These are phyloP conservation scores for Eutrema salsugineum DNA, from an alignment of 441 rosid genomes.

Conservation along the genomic window DNA sequence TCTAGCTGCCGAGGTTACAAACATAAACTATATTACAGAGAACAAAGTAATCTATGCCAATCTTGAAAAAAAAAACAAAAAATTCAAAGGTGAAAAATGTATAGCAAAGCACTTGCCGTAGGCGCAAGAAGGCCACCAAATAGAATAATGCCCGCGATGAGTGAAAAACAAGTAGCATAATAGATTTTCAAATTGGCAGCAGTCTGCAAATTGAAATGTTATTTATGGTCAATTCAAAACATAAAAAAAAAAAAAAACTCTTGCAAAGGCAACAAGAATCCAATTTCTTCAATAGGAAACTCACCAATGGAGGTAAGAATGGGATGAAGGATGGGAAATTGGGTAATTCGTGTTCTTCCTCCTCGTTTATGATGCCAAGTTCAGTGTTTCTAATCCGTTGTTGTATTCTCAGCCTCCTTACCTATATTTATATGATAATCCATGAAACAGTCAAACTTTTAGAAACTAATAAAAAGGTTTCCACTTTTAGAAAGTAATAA, in stretches of 20 bases:
- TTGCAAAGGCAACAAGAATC: background rate
- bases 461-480: slow-evolving; percentile 1
- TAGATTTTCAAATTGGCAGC: slow-evolving; percentile 79
- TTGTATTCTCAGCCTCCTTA: slow-evolving; percentile 90
- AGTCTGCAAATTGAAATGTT: slow-evolving; percentile 42
- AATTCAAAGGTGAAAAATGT: background rate
- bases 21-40: background rate
- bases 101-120: slow-evolving; percentile 47
- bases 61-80: background rate
- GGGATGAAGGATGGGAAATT: slow-evolving; percentile 96
- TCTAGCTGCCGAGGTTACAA: slow-evolving; percentile 58
- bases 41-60: background rate
- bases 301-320: slow-evolving; percentile 91
- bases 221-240: background rate
- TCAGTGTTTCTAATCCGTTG: slow-evolving; percentile 79
- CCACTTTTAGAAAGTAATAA: background rate
- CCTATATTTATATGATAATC: slow-evolving; percentile 41
- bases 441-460: background rate
- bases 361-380: slow-evolving; percentile 55
- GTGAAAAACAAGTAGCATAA: slow-evolving; percentile 86
- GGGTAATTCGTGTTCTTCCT: slow-evolving; percentile 75
- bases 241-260: no score
- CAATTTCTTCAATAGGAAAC: slow-evolving; percentile 12
- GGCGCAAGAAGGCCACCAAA: slow-evolving; percentile 98
- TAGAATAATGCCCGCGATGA: slow-evolving; percentile 81